These are phyloP conservation scores for Aspergillus incahuasiensis DNA, from an alignment of 495 filamentous ascomycete species.

Conservation along the genomic window DNA sequence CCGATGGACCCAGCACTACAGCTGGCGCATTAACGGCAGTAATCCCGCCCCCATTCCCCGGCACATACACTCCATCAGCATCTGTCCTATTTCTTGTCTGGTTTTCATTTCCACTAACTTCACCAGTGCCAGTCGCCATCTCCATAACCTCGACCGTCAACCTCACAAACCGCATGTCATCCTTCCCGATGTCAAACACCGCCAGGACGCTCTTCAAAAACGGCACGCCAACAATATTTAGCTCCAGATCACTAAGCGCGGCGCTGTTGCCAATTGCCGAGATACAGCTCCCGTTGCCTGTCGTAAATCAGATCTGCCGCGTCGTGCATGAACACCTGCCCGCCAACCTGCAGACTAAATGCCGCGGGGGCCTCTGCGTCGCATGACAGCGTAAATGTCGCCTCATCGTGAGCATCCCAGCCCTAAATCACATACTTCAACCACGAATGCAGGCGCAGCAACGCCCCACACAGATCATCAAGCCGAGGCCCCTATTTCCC, in stretches of 20 bases:
- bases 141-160: background rate
- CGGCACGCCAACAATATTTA: conserved; percentile 52
- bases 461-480: no score
- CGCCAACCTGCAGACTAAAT: conserved; percentile 48
- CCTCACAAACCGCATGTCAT: conserved; percentile 29
- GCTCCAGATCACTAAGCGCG: conserved; percentile 31
- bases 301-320: conserved; percentile 20
- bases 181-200: conserved; percentile 31
- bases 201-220: conserved; percentile 62
- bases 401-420: no score
- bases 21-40: no score
- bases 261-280: conserved; percentile 32
- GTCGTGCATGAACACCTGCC: conserved; percentile 8
- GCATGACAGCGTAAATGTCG: conserved; percentile 59
- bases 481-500: background rate
- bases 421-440: no score
- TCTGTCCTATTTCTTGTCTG: no score
- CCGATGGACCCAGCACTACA: no score
- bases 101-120: no score
- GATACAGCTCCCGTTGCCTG: conserved; percentile 39
- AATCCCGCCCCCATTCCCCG: no score
- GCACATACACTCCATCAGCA: no score
- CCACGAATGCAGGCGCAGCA: no score
- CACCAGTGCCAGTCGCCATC: background rate
- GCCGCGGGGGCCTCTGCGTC: conserved; percentile 44